These are phyloP conservation scores for Pseudomicrostroma phylloplanum DNA, from an alignment of 1,284 basidiomycete genomes.

Conservation along the genomic window DNA sequence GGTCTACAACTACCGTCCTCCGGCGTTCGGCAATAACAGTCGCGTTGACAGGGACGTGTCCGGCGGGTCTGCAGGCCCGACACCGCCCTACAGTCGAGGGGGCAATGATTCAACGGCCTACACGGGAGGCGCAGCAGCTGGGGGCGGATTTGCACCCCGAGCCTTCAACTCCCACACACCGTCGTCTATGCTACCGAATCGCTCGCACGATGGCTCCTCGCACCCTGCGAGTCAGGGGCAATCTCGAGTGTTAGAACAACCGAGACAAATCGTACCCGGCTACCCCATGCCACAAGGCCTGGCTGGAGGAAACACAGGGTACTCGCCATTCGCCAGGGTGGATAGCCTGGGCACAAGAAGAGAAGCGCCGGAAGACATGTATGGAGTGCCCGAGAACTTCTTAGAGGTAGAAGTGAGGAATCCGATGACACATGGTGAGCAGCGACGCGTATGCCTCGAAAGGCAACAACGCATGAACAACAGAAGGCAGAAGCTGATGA, in stretches of 20 bases:
- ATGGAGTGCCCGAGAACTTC: constrained; percentile 79
- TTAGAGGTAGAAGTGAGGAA: constrained; percentile 96
- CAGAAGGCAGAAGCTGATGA: not conserved
- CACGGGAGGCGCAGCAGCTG: constrained; percentile 1
- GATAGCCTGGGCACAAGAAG: constrained; percentile 32
- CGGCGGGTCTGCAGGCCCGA: constrained; percentile 6
- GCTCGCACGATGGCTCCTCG: constrained; percentile 16
- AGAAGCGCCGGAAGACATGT: constrained; percentile 79
- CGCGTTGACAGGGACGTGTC: not conserved
- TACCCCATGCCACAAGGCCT: constrained; percentile 25
- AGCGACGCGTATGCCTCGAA: not conserved
- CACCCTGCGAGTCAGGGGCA: not conserved
- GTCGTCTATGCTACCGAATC: constrained; percentile 27
- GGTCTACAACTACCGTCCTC: constrained; percentile 3
- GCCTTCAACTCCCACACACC: constrained; percentile 15
- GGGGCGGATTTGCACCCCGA: constrained; percentile 8
- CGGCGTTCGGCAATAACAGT: constrained; percentile 4
- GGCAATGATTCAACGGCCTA: too few relatives aligned
- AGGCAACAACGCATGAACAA: not conserved
- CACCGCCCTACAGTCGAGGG: not conserved
- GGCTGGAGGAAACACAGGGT: constrained; percentile 29
- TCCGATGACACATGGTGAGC: constrained; percentile 87
- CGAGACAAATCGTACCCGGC: constrained; percentile 26
- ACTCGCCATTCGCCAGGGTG: constrained; percentile 48
- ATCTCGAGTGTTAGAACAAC: constrained; percentile 10